Evolutionary conservation across 2,329 filamentous ascomycete genomes (phyloP), one percentile per base, ranked within the genome.

Genomic region (Xylariaceae sp.): DNA sequence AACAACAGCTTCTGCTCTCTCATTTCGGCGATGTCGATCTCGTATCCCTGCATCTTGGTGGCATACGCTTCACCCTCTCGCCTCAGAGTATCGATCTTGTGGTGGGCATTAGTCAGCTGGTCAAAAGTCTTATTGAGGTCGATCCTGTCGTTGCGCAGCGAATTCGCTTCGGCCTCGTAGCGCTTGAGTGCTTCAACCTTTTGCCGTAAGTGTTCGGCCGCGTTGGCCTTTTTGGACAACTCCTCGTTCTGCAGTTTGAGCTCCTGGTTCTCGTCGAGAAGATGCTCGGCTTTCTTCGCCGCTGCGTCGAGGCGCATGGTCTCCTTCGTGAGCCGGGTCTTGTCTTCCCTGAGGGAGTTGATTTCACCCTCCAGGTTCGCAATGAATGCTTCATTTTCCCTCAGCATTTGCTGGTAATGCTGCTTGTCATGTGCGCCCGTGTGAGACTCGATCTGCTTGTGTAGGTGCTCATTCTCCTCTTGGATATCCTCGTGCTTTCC

Each of bases 311-410:
- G 52, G 14, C 50, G 51, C 18, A 30, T 32, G 33, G 48, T 52
- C 26, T 55, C 51, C 39, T 51, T 51, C 11, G 50, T 30, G n/a
- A 58, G 47, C 17, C 57, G 61, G 27, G 63, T 61, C 44, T 62
- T 72, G 53, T 60, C 54, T 12, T 61, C 52, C 13, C 61, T 59
- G 40, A 69, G 57, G 19, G 70, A 64, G 36, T 82, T 73, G 9
- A 80, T 59, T 45, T 83, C 73, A 14, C 71, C 69, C 53, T 89
- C 83, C 45, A 86, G 74, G 16, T 67, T 72, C 24, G 77, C 76
- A 50, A 89, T 88, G 31, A 86, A 65, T 37, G 80, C 70, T 53
- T 85, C 79, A 48, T 83, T 77, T 46, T 86, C 76, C 25, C 72
- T 71, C 16, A 80, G 62, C 44, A 72, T 70, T 27, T 63, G 60